Evolutionary conservation across 2,329 filamentous ascomycete genomes (phyloP).

Genomic region (Xylaria arbuscula): DNA sequence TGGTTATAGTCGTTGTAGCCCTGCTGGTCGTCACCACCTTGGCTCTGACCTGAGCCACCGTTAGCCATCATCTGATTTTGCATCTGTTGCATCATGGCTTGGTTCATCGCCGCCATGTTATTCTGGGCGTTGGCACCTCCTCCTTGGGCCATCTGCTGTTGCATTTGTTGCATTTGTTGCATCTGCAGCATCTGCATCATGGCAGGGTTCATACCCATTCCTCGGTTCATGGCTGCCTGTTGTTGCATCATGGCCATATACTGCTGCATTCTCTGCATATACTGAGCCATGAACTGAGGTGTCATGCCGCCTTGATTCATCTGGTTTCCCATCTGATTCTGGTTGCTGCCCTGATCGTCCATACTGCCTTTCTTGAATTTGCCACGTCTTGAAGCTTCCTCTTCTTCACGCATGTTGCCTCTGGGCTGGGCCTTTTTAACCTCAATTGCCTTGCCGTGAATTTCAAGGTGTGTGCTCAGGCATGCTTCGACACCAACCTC

Average conservation of each 20-base stretch:
- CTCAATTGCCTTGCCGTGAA: slow-evolving; percentile 95
- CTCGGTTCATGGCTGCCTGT: slow-evolving; percentile 85
- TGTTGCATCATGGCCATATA: slow-evolving; percentile 97
- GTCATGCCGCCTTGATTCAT: slow-evolving; percentile 73
- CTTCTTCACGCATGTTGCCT: slow-evolving; percentile 92
- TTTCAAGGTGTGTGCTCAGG: slow-evolving; percentile 84
- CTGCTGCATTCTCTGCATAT: slow-evolving; percentile 98
- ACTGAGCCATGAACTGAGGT: slow-evolving; percentile 97
- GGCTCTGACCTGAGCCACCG: slow-evolving; percentile 50
- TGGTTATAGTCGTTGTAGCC: slow-evolving; percentile 46
- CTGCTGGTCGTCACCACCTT: slow-evolving; percentile 47
- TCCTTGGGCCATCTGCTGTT: slow-evolving; percentile 58
- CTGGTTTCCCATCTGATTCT: slow-evolving; percentile 48
- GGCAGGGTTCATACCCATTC: slow-evolving; percentile 76
- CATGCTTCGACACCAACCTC: slow-evolving; percentile 95
- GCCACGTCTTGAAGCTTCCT: slow-evolving; percentile 73
- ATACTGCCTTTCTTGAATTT: slow-evolving; percentile 69
- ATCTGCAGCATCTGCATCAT: slow-evolving; percentile 84
- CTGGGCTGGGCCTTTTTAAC: slow-evolving; percentile 98
- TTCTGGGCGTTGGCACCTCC: slow-evolving; percentile 52
- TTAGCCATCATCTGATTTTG: slow-evolving; percentile 54
- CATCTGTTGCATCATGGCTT: slow-evolving; percentile 69
- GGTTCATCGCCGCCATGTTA: slow-evolving; percentile 60
- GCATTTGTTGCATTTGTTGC: slow-evolving; percentile 78
- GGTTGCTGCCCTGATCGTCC: slow-evolving; percentile 51